Base-by-base conservation (phyloP, 176 grass and related monocot species). In the Avena insularis region DNA sequence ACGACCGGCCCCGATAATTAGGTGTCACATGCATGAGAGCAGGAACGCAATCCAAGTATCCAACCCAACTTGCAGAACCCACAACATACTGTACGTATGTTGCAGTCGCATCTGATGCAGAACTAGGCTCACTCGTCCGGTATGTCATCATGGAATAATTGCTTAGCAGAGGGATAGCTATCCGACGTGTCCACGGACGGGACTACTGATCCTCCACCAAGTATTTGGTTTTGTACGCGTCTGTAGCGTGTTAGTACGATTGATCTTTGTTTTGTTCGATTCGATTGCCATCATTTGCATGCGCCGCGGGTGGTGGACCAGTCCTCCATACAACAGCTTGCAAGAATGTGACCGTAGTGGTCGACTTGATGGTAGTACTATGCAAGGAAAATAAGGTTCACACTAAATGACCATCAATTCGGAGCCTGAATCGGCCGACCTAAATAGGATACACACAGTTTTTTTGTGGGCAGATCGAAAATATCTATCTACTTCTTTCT, bases 11-110 rank as follows among this genome's bases (percentile, higher is more conserved):
- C 21, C 27, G 62, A 65, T 31, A 31, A 65, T 31, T 65, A 5
- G 10, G 53, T 8, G 51, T 49, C 78, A 87, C 77, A 82, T 65
- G 70, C 29, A 20, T 27, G 10, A 53, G 63, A 20, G 68, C 57
- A 29, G 78, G 56, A 29, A 75, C 45, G n/a, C 29, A 27, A 20
- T 43, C 56, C 68, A 5, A 49, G 71, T 9, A 16, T 25, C 15
- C 79, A 5, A 8, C 21, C 47, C 72, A 63, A 68, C 25, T 51
- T 20, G 53, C n/a, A 6, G 17, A 80, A 29, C 29, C 29, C 29
- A 29, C 29, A 29, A 29, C 29, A 29, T 29, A 29, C 29, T 29
- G 29, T 31, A 54, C 25, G 17, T 38, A 50, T 51, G 62, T 61
- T 3, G 13, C 85, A 29, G 7, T n/a, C 17, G 68, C 36, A 11